phyloP scores from a whole-genome alignment of 2,329 filamentous ascomycete species.

The Rhynchosporium graminicola region DNA sequence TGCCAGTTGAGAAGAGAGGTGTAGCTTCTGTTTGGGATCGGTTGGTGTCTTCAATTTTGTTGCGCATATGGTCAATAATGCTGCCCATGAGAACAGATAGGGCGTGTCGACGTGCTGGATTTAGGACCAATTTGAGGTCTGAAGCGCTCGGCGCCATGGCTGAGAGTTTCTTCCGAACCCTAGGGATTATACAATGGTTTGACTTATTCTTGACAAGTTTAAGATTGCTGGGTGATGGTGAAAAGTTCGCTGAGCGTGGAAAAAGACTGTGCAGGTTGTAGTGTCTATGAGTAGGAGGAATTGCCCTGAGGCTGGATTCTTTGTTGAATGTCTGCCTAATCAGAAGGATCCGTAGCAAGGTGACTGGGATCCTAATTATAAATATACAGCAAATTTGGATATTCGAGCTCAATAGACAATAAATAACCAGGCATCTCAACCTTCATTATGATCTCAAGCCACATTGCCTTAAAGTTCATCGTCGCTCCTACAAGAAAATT shows the following conservation, averaged over 20 bases:
- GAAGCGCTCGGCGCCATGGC: conserved; percentile 32
- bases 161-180: not conserved
- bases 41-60: conserved; percentile 47
- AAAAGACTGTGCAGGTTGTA: not conserved
- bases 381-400: not conserved
- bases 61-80: conserved; percentile 56
- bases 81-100: conserved; percentile 53
- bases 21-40: conserved; percentile 15
- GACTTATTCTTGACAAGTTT: not conserved
- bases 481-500: too few species aligned
- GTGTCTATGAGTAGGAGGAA: not conserved
- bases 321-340: not conserved
- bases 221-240: not conserved
- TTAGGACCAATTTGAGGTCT: conserved; percentile 49
- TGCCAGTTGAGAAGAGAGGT: conserved; percentile 30
- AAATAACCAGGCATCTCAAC: too few species aligned
- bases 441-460: too few species aligned
- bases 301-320: not conserved
- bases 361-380: not conserved
- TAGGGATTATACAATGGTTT: too few species aligned
- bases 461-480: too few species aligned
- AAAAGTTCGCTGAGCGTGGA: not conserved
- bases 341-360: not conserved
- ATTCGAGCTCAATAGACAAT: too few species aligned
- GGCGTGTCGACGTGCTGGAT: conserved; percentile 52